Base-by-base conservation (phyloP, 352 stramenopile genomes). In the Phytopythium chamaehyphon region DNA sequence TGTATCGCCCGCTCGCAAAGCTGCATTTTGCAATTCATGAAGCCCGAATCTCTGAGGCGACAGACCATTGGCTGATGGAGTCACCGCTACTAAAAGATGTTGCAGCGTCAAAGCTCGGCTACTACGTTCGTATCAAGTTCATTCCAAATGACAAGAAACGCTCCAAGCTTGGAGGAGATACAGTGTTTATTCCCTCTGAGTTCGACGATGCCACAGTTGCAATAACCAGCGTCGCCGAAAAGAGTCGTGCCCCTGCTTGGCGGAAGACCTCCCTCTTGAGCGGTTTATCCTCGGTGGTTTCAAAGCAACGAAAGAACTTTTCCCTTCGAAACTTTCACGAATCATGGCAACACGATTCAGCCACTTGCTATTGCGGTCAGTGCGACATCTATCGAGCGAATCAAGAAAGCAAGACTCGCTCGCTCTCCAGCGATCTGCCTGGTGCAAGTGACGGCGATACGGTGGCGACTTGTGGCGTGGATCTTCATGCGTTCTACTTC, bases 401-500 rank as follows among this genome's bases (percentile, higher is more conserved):
- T 11, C 15, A 35, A 6, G 21, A 52, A 4, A 19, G 10, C 16
- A 48, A 39, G 37, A 52, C 39, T 19, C 23, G 19, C 33, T 16
- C 39, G 14, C 33, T 37, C 28, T 55, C 56, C 24, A 18, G n/a
- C 23, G 48, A 21, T 46, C 28, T 10, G 28, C 9, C 28, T 33
- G 28, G 9, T 33, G 9, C 28, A 9, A 33, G 28, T 33, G 28
- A 33, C 31, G 16, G n/a, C 23, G 48, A 21, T 46, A 47, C n/a
- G n/a, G n/a, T 46, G 36, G 37, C 37, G 4, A 51, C 24, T 6
- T 88, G 71, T 42, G 83, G 81, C 16, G 60, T 93, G 15, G 83
- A 94, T 62, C 80, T 91, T 36, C 79, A 94, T 42, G 78, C 83
- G n/a, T 87, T 76, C 51, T 91, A 85, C 38, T 94, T 91, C 47